phyloP scores from a whole-genome alignment of 495 filamentous ascomycete genomes.

The Neurospora tetrasperma region DNA sequence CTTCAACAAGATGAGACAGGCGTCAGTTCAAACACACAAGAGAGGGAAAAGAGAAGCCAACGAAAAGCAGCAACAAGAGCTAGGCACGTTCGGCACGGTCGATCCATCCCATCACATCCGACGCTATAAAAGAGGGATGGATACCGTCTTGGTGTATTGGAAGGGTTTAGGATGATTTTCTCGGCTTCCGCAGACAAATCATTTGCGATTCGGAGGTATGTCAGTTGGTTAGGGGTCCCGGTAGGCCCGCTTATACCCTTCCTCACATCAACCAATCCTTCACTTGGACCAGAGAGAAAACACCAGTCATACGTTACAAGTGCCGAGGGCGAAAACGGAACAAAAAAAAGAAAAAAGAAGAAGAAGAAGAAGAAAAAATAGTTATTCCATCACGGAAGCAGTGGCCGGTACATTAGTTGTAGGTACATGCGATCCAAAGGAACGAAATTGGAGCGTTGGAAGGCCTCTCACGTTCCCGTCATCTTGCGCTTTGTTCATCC shows the following conservation, averaged over 20 bases:
- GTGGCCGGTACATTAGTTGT: too few relatives aligned
- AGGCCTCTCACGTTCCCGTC: too few relatives aligned
- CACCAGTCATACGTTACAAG: background rate
- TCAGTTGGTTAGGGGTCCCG: slow-evolving; percentile 21
- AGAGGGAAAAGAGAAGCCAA: slow-evolving; percentile 4
- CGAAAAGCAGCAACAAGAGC: slow-evolving; percentile 9
- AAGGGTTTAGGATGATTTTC: slow-evolving; percentile 24
- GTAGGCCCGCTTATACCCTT: background rate
- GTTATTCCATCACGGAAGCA: too few relatives aligned
- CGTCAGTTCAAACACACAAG: background rate
- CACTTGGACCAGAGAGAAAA: background rate
- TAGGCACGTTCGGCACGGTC: background rate
- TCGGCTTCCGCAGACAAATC: slow-evolving; percentile 17
- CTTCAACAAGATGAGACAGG: background rate
- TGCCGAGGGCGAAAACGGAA: background rate
- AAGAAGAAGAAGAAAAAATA: too few relatives aligned
- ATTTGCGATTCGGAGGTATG: slow-evolving; percentile 21
- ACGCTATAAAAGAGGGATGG: background rate
- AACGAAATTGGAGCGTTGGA: too few relatives aligned
- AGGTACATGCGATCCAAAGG: too few relatives aligned
- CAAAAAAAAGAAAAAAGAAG: background rate
- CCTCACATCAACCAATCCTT: background rate
- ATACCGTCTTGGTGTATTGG: slow-evolving; percentile 15
- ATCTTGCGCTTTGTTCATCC: too few relatives aligned
- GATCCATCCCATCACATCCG: slow-evolving; percentile 1